Conservation (phyloP, 768 basidiomycete genomes). For the Hericium erinaceus region DNA sequence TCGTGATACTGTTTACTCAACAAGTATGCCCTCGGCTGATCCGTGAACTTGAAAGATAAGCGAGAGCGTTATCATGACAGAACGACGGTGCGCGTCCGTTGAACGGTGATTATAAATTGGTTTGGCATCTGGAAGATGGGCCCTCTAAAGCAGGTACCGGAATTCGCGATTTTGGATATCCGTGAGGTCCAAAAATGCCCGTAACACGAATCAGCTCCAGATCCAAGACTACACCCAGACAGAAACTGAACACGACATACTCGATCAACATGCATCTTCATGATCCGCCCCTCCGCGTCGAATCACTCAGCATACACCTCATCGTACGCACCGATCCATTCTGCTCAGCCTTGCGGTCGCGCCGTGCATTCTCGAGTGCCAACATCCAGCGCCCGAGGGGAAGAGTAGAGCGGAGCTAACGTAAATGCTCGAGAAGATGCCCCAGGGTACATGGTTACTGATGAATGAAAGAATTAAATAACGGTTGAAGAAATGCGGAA, state of each 20-base stretch:
- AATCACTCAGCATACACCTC: slow-evolving; percentile 44
- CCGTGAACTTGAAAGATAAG: too few species aligned
- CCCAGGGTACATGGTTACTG: slow-evolving; percentile 71
- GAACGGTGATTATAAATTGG: too few species aligned
- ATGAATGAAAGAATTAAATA: neutral
- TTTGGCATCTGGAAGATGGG: too few species aligned
- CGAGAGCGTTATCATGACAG: too few species aligned
- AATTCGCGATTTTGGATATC: slow-evolving; percentile 68
- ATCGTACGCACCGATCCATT: slow-evolving; percentile 35
- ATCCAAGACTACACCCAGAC: too few species aligned
- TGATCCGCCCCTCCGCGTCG: slow-evolving; percentile 37
- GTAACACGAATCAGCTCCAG: neutral
- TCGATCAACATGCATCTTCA: slow-evolving; percentile 53
- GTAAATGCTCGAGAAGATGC: slow-evolving; percentile 55
- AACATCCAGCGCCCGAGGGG: slow-evolving; percentile 51
- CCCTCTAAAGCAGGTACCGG: slow-evolving; percentile 47
- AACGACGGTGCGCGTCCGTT: too few species aligned
- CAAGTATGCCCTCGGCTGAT: too few species aligned
- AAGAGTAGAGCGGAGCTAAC: slow-evolving; percentile 44
- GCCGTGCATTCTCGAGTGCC: slow-evolving; percentile 48
- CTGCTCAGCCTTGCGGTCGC: slow-evolving; percentile 36
- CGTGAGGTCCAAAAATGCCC: slow-evolving; percentile 73
- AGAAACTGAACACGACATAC: slow-evolving; percentile 24
- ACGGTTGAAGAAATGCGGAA: neutral
- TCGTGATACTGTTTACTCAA: too few species aligned